Evolutionary conservation across 768 basidiomycete species (phyloP), one percentile per base, ranked within the genome.

Genomic region (Rhizopogon vesiculosus): DNA sequence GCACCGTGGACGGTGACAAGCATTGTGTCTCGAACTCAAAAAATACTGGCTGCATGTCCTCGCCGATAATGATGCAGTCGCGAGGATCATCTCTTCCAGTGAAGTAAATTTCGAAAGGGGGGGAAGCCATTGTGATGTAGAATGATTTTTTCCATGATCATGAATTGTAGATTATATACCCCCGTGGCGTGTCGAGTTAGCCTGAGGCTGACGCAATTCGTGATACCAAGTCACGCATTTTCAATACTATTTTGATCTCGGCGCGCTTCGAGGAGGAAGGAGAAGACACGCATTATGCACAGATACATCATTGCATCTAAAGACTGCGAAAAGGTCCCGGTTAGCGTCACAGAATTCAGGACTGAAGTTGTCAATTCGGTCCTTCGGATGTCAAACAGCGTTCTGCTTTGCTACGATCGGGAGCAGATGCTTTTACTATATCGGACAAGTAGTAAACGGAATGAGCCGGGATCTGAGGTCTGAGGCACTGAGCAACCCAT

Each of bases 61-160:
- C 80, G 41, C 87, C 85, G 61, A 89, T 87, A 72, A 89, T 71
- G 56, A 83, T 77, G 65, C 83, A 86, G 56, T 79, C 63, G 53
- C 86, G 81, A 44, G 87, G 86, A 72, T 89, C 79, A 67, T 85
- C 83, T 64, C 74, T 74, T 54, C 86, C 84, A 45, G 85, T 85
- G 76, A 89, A 89, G 71, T 80, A 87, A 35, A 89, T 70, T 64
- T 79, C 72, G 68, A 76, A 85, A 56, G 77, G 73, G 56, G 74
- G 72, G 42, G 46, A 10, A 46, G 65, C 67, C 75, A 74, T 70
- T 52, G 60, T 40, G 51, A 54, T 52, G 56, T 38, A 52, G 33
- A 40, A 12, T 53, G 43, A 2, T 33, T 33, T 51, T 35, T 60
- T 55, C 50, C 43, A 42, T 10, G 13, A 19, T 46, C 42, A 42